Percentiles rank a stretch among this genome's conserved stretches.
Conservation (phyloP, 345 rosid species). For the Eucalyptus erythrocorys region DNA sequence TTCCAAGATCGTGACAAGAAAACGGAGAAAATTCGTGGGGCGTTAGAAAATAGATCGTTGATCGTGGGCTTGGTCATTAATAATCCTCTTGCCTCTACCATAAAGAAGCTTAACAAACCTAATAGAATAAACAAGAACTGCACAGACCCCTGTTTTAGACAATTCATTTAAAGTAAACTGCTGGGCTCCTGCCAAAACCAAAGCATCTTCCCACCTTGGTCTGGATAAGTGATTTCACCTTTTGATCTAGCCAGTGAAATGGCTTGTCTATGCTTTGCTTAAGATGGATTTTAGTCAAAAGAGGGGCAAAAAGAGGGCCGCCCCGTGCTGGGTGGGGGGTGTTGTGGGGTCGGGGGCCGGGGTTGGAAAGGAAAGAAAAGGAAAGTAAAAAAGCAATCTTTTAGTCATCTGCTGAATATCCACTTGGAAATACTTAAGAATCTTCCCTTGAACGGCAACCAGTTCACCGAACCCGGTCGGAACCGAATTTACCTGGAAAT, state of each 20-base stretch:
- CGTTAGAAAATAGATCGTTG: not conserved
- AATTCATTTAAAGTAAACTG: not conserved
- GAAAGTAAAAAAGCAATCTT: not conserved
- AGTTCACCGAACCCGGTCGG: not conserved
- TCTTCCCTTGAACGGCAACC: not conserved
- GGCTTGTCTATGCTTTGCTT: not conserved
- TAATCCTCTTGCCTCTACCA: not conserved
- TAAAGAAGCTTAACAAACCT: not conserved
- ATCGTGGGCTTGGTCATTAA: not conserved
- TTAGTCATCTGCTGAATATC: not conserved
- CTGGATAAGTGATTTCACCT: not conserved
- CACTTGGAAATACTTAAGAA: not conserved
- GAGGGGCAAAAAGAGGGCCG: not conserved
- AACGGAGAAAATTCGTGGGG: not conserved
- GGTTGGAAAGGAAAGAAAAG: not conserved
- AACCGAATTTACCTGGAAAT: not conserved
- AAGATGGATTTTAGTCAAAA: not conserved
- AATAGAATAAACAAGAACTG: not conserved
- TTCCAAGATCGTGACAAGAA: not conserved
- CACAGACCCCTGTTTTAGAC: not conserved
- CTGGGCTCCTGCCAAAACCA: not conserved
- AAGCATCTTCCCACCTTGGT: not conserved
- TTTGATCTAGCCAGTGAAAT: not conserved
- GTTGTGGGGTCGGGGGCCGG: rapidly evolving
- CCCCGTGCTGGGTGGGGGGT: no score